Conservation (phyloP, 1,284 basidiomycete genomes). For the Ustilago xerochloae region DNA sequence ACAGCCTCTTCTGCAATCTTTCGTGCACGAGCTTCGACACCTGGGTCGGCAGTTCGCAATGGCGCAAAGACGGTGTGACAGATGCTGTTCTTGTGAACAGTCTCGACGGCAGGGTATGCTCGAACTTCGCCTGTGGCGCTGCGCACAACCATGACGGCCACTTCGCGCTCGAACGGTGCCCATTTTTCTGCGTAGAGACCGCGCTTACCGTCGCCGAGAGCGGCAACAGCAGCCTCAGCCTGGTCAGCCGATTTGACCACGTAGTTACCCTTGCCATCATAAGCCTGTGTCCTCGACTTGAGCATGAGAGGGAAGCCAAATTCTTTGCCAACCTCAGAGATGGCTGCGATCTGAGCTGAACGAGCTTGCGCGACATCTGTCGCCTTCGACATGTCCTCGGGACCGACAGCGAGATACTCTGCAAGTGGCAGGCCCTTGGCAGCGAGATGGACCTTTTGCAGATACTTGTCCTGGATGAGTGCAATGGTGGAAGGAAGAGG, state of each 20-base stretch:
- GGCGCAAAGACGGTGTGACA: slow-evolving; percentile 94
- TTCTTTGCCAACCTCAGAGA: slow-evolving; percentile 54
- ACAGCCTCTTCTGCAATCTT: slow-evolving; percentile 85
- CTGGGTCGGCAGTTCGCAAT: slow-evolving; percentile 69
- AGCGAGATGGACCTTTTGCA: slow-evolving; percentile 80
- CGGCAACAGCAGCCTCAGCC: slow-evolving; percentile 75
- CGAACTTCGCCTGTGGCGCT: slow-evolving; percentile 75
- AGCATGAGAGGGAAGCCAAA: slow-evolving; percentile 94
- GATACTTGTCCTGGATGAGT: slow-evolving; percentile 94
- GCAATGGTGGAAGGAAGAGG: slow-evolving; percentile 86
- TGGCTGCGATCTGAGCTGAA: slow-evolving; percentile 68
- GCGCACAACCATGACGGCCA: slow-evolving; percentile 97
- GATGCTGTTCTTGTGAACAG: slow-evolving; percentile 92
- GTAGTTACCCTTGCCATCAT: slow-evolving; percentile 95
- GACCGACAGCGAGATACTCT: slow-evolving; percentile 73
- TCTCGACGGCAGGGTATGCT: slow-evolving; percentile 94
- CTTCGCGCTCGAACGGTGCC: slow-evolving; percentile 88
- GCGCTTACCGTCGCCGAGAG: slow-evolving; percentile 66
- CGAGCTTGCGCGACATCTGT: slow-evolving; percentile 71
- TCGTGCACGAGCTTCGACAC: slow-evolving; percentile 76
- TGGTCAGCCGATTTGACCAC: slow-evolving; percentile 75
- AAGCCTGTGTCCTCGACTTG: slow-evolving; percentile 92
- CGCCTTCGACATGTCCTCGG: slow-evolving; percentile 70
- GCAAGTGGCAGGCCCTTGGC: slow-evolving; percentile 75
- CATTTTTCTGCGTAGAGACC: slow-evolving; percentile 91